Conservation (phyloP, 139 green algal genomes). For the Parachlorella kessleri region DNA sequence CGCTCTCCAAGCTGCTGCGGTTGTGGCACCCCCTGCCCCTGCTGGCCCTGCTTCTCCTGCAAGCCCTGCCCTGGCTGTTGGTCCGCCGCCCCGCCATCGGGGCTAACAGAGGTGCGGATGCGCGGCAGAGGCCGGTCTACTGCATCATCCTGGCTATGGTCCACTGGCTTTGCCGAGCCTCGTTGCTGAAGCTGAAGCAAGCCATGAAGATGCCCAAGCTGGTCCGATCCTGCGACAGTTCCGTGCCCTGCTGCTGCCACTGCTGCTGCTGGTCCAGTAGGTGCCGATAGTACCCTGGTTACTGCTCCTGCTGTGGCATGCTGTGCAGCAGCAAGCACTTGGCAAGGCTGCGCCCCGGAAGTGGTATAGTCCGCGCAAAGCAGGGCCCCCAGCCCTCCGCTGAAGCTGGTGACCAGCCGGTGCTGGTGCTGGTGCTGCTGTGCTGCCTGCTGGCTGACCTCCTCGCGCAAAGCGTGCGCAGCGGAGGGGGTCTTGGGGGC, state of each 20-base stretch:
- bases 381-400: no score
- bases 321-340: background rate
- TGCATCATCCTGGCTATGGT: background rate
- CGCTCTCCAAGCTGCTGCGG: background rate
- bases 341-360: no score
- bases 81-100: background rate
- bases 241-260: background rate
- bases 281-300: background rate
- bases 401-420: no score
- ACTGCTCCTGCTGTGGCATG: background rate
- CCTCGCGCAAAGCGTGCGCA: constrained; percentile 1
- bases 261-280: constrained; percentile 3
- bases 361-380: no score
- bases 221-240: background rate
- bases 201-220: no score
- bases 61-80: background rate
- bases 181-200: background rate
- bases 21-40: background rate
- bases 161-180: background rate
- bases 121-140: background rate
- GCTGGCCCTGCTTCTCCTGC: background rate
- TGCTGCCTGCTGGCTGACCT: background rate
- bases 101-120: constrained; percentile 6
- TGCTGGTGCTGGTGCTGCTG: background rate
- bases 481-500: constrained; percentile 1